phyloP scores from a whole-genome alignment of 164 flowering plant genomes.

The Annona squamosa region DNA sequence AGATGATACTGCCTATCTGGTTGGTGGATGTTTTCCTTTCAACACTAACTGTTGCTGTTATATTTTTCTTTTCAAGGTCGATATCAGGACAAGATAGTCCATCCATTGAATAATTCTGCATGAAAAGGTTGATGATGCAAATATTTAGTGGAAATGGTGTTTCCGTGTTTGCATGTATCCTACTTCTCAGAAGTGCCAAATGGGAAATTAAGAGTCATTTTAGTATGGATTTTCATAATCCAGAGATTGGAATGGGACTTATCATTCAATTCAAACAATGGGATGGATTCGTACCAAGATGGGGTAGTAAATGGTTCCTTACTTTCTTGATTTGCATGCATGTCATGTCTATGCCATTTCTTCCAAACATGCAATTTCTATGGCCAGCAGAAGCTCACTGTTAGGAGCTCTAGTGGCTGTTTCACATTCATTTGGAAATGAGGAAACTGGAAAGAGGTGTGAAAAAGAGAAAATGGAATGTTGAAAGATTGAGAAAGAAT shows the following conservation, averaged over 20 bases:
- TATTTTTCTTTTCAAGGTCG: neutral
- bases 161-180: neutral
- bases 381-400: no score
- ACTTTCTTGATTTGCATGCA: no score
- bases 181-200: neutral
- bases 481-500: no score
- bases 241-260: neutral
- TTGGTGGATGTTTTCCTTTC: neutral
- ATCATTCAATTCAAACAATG: no score
- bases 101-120: neutral
- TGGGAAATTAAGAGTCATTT: neutral
- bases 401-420: no score
- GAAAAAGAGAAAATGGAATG: no score
- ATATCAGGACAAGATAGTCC: neutral
- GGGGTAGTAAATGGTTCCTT: neutral
- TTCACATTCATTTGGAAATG: no score
- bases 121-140: neutral
- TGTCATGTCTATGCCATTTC: no score
- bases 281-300: neutral
- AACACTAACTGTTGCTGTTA: neutral
- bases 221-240: neutral
- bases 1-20: neutral
- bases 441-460: no score
- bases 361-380: no score
- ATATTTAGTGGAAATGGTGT: neutral